Conservation (phyloP, 2,329 filamentous ascomycete species). For the Colletotrichum sp. region DNA sequence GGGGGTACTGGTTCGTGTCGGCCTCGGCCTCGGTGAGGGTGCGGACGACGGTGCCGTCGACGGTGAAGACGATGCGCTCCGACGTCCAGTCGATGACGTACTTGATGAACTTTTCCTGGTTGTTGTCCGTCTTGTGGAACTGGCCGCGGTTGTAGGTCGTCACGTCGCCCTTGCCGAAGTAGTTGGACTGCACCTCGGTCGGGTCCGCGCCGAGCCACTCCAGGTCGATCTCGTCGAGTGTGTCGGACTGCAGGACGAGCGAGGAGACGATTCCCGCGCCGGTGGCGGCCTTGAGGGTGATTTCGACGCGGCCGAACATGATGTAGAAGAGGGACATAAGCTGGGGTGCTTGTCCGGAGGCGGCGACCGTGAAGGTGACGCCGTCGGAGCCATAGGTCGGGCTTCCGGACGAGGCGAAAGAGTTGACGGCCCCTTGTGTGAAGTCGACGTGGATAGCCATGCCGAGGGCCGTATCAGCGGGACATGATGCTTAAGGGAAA, state of each 20-base stretch:
- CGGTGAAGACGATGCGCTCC: constrained; percentile 84
- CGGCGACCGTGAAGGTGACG: constrained; percentile 78
- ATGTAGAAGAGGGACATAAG: constrained; percentile 95
- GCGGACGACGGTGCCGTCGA: constrained; percentile 78
- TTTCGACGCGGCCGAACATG: constrained; percentile 95
- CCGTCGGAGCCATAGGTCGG: constrained; percentile 80
- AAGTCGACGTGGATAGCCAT: constrained; percentile 87
- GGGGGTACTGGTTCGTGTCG: constrained; percentile 79
- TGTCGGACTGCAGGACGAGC: constrained; percentile 88
- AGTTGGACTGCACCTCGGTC: constrained; percentile 90
- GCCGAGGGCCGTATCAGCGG: constrained; percentile 79
- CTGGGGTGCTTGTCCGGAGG: constrained; percentile 83
- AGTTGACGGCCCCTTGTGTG: constrained; percentile 75
- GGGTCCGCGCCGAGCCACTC: constrained; percentile 88
- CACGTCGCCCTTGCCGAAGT: constrained; percentile 92
- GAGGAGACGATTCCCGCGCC: constrained; percentile 94
- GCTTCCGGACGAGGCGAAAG: constrained; percentile 74
- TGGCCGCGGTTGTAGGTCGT: constrained; percentile 86
- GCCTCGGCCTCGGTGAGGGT: constrained; percentile 75
- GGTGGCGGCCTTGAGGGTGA: constrained; percentile 83
- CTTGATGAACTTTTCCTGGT: constrained; percentile 79
- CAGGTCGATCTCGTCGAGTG: constrained; percentile 94
- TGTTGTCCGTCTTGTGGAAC: constrained; percentile 73
- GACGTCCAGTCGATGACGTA: constrained; percentile 94
- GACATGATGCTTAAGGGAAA: constrained; percentile 61